Evolutionary conservation across 2,329 filamentous ascomycete genomes (phyloP).

Genomic region (Penicillium sp.): DNA sequence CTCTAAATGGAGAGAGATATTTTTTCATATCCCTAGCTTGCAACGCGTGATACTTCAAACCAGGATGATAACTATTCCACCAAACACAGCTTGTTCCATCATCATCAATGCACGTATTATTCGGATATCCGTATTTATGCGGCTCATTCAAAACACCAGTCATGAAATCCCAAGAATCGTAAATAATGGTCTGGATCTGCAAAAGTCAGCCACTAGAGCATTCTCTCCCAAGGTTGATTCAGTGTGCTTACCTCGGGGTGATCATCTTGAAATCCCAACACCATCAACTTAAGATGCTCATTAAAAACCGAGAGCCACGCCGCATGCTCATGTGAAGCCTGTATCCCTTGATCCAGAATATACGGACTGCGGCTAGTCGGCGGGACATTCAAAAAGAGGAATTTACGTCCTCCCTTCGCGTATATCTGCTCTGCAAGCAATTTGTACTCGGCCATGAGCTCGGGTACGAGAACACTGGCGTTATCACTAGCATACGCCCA

Average conservation of each 20-base stretch:
- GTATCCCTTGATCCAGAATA: slow-evolving; percentile 20
- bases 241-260: slow-evolving; percentile 22
- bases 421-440: slow-evolving; percentile 51
- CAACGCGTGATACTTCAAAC: slow-evolving; percentile 28
- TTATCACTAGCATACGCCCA: slow-evolving; percentile 30
- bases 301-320: slow-evolving; percentile 28
- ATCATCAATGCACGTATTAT: slow-evolving; percentile 30
- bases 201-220: neutral
- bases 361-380: slow-evolving; percentile 37
- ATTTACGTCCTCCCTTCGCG: slow-evolving; percentile 56
- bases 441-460: slow-evolving; percentile 49
- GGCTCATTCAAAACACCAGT: slow-evolving; percentile 29
- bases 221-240: neutral
- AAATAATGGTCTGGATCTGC: slow-evolving; percentile 27
- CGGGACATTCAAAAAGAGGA: slow-evolving; percentile 61
- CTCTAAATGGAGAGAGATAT: slow-evolving; percentile 19
- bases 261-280: neutral
- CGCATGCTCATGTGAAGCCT: slow-evolving; percentile 17
- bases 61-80: slow-evolving; percentile 37
- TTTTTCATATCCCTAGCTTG: slow-evolving; percentile 34
- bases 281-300: slow-evolving; percentile 14
- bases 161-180: slow-evolving; percentile 34
- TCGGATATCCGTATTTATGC: slow-evolving; percentile 24
- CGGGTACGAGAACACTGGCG: slow-evolving; percentile 30
- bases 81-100: slow-evolving; percentile 32